Base-by-base conservation (phyloP, 495 filamentous ascomycete genomes). In the Aspergillus cristatus region DNA sequence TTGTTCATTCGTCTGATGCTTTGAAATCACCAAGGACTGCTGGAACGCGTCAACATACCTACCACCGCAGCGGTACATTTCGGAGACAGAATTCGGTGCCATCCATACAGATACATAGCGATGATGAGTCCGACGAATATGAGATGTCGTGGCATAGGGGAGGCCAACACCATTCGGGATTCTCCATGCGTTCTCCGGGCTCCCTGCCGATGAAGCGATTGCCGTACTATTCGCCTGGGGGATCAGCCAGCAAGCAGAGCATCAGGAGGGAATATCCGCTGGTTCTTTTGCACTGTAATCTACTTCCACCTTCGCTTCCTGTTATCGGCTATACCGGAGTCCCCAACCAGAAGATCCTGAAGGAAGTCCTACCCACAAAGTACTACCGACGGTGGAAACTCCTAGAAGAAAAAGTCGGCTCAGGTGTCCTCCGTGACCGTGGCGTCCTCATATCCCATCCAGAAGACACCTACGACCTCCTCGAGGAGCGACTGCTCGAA, bases 401-500 rank as follows among this genome's bases (percentile, higher is more conserved):
- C 10, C 60, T 95, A 3, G 75, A 80, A 47, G 84, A 89, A 28
- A 83, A 84, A 39, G 76, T 78, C 14, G 81, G 86, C 13, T 90
- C 83, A 0, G 60, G 58, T 0, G 77, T 94, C 2, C 62, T 91
- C 8, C 63, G 62, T 2, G 82, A 88, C 46, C 75, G 91, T 1
- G 91, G 91, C 1, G 70, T 98, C 12, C 65, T 98, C 29, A 72
- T 98, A 6, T 79, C 86, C 1, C 91, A 98, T 51, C 91, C 91
- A 10, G 76, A 82, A 48, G 86, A 88, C 41, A 81, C 93, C 45
- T 96, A 89, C 51, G 90, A 94, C 50, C 58, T 94, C 16, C 74
- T 98, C 0, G 91, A 98, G 58, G 91, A 96, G 57, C 71, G 88
- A 12, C 64, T 98, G n/a, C 61, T 96, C 3, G 90, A 95, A 58